A percentile compares a stretch with the other conserved stretches of the same genome.
Evolutionary conservation across 1,139 yeast genomes (phyloP).

Genomic region (Geotrichum carabidarum): DNA sequence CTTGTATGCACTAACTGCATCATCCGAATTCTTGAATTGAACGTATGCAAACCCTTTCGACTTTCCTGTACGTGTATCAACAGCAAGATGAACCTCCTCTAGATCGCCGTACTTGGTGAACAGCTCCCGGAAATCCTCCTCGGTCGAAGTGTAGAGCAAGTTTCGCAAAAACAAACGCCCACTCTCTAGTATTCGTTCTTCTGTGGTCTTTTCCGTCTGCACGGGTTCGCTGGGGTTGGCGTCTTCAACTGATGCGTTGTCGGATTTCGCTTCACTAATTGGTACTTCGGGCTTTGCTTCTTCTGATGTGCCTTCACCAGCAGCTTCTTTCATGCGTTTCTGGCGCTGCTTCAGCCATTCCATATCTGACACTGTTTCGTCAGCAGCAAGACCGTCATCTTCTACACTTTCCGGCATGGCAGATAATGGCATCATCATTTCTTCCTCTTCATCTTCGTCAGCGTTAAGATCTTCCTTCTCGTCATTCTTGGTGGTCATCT

Average conservation of each 20-base stretch:
- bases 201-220: constrained; percentile 36
- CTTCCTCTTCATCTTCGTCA: constrained; percentile 28
- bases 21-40: constrained; percentile 57
- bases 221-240: constrained; percentile 20
- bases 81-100: constrained; percentile 72
- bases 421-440: constrained; percentile 23
- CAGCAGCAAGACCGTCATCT: constrained; percentile 41
- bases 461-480: constrained; percentile 25
- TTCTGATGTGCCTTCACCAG: constrained; percentile 26
- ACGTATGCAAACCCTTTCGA: constrained; percentile 93
- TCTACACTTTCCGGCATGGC: constrained; percentile 21
- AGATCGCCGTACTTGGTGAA: constrained; percentile 46
- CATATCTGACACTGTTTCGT: constrained; percentile 63
- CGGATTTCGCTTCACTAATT: constrained; percentile 14
- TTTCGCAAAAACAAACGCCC: constrained; percentile 88
- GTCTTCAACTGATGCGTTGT: constrained; percentile 19
- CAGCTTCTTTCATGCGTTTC: constrained; percentile 61
- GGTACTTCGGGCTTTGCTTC: constrained; percentile 22
- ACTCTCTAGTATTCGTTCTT: constrained; percentile 58
- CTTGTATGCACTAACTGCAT: constrained; percentile 71
- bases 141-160: constrained; percentile 72
- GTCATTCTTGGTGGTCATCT: constrained; percentile 22
- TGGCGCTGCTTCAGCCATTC: constrained; percentile 85
- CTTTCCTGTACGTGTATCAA: constrained; percentile 83
- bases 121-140: constrained; percentile 63